These are phyloP conservation scores for Hymenoscyphus fraxineus DNA, from an alignment of 2,329 filamentous ascomycete species.

Conservation along the genomic window DNA sequence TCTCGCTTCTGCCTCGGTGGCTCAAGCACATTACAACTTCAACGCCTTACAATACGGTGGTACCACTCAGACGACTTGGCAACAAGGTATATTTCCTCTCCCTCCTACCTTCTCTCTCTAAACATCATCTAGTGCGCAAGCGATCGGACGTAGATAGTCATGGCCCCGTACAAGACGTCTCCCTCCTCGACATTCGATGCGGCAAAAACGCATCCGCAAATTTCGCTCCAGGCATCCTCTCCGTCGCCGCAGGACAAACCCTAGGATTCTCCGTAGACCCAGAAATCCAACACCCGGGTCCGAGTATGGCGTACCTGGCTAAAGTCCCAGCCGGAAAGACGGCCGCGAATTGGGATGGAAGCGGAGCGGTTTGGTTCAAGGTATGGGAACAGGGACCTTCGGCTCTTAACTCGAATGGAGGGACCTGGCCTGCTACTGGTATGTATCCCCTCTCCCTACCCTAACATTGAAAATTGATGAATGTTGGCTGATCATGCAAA, in stretches of 20 bases:
- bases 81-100: conserved; percentile 3
- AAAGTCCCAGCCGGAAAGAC: conserved; percentile 17
- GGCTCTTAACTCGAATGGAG: neutral
- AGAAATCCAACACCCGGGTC: conserved; percentile 38
- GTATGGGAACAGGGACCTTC: conserved; percentile 36
- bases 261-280: conserved; percentile 24
- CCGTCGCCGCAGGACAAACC: neutral
- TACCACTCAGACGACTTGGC: conserved; percentile 7
- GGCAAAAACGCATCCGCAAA: neutral
- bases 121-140: neutral
- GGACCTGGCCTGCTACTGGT: neutral
- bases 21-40: conserved; percentile 12
- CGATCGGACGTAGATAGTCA: neutral
- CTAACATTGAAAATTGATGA: neutral
- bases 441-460: neutral
- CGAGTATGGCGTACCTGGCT: conserved; percentile 11
- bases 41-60: conserved; percentile 11
- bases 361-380: conserved; percentile 28
- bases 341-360: conserved; percentile 17
- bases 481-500: conserved; percentile 1
- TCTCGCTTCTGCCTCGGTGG: conserved; percentile 9
- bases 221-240: neutral
- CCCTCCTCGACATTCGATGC: neutral
- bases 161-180: neutral
- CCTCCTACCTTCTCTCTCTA: neutral